Conservation (phyloP, 139 green algal genomes). For the Coelastrella sp. region DNA sequence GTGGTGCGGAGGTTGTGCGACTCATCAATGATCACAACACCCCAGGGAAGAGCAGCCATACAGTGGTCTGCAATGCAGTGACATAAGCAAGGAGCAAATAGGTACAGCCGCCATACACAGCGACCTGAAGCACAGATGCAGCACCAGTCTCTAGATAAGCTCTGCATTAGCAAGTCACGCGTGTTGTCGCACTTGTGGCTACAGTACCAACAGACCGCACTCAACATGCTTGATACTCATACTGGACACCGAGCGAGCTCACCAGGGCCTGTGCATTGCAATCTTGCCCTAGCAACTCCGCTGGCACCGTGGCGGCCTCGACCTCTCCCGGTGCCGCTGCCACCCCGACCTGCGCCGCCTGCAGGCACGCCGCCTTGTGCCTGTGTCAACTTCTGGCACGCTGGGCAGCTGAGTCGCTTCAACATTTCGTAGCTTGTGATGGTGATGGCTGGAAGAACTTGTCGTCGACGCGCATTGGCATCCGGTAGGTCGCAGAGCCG, state of each 20-base stretch:
- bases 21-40: conserved; percentile 89
- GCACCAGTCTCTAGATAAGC: too few relatives aligned
- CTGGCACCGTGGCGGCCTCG: background rate
- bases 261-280: background rate
- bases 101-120: too few relatives aligned
- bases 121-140: too few relatives aligned
- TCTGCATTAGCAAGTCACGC: too few relatives aligned
- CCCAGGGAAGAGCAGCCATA: conserved; percentile 82
- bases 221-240: too few relatives aligned
- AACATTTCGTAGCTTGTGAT: conserved; percentile 96
- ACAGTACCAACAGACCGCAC: too few relatives aligned
- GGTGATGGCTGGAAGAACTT: conserved; percentile 58
- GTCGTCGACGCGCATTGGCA: background rate
- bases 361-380: background rate
- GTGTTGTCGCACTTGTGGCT: too few relatives aligned
- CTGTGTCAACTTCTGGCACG: conserved; percentile 62
- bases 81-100: background rate
- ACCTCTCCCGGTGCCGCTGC: conserved; percentile 14
- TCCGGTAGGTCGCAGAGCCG: conserved; percentile 28
- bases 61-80: conserved; percentile 65
- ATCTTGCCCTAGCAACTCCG: background rate
- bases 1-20: conserved; percentile 86
- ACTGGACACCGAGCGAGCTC: background rate
- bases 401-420: conserved; percentile 78
- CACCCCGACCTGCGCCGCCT: background rate